Base-by-base conservation (phyloP, 1,284 basidiomycete species). In the Microbotryum lychnidis-dioicae region DNA sequence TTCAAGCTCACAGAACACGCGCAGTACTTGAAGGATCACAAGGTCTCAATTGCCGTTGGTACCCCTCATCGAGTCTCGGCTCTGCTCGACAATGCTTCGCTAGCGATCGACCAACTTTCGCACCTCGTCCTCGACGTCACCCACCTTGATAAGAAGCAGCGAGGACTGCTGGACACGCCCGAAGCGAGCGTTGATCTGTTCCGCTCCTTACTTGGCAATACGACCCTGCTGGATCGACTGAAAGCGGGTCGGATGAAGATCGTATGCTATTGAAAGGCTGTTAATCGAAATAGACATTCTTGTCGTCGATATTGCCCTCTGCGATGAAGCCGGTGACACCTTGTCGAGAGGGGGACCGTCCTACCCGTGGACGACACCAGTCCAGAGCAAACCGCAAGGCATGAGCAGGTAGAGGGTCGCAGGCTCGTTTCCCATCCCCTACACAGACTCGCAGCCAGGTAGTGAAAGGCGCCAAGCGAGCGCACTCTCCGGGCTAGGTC, bases 151-250 rank as follows among this genome's bases (percentile, higher is more conserved):
- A 73, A 82, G 6, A 91, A 91, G 77, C 84, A 84, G 70, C 82
- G 86, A 31, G 81, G 77, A 62, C 72, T 91, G 46, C 73, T 91
- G 52, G 87, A 90, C 69, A 87, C 89, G 66, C 86, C 86, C 10
- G 88, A 91, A 76, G 87, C 83, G 4, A 79, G 87, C 68, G 83
- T 85, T 64, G 87, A 90, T 70, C 77, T 90, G n/a, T 88, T 90
- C 77, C 83, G 80, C 75, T 81, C 80, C 18, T 80, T 90, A 14
- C 75, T 91, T 49, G 85, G 82, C 50, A 80, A 80, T 58, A 80
- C 82, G 37, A 78, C 79, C 67, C 77, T 90, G 31, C 72, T 82
- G 71, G 78, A 83, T 68, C 82, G 80, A 45, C 80, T 90, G 59
- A 81, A 78, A 73, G 79, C 82, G 61, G 87, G 87, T 21, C 87